Evolutionary conservation across 139 green algal genomes (phyloP), one percentile per base, ranked within the genome.

Genomic region (Asterochloris erici): DNA sequence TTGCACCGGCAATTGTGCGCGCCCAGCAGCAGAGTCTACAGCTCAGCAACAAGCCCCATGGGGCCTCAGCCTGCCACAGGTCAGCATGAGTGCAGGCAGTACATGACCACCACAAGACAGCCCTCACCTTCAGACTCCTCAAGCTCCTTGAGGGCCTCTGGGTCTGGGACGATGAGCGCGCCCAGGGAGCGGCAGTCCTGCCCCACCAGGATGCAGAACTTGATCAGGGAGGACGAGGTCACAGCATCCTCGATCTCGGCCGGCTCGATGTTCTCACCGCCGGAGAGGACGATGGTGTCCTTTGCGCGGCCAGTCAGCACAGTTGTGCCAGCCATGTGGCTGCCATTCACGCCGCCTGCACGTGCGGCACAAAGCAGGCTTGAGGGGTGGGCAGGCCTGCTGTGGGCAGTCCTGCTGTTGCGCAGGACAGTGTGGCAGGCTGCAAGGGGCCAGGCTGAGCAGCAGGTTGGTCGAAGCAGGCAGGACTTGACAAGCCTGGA

Each of bases 181-280:
- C 93, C 93, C 61, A 96, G 78, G 12, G 70, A 70, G 15, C 89
- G 78, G 68, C 87, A 74, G 84, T 85, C 87, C 63, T 91, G 86
- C 19, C 96, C 96, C n/a, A 97, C 71, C 63, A 98, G 75, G 68
- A 98, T 90, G 24, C 90, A 88, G 81, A 97, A 93, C 85, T 91
- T 90, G 83, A 97, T 90, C 29, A 93, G 82, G 12, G 85, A 81
- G 27, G 77, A 90, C 38, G 70, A 81, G 63, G 87, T 85, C 61
- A 94, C 83, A 0, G 90, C 92, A 77, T 96, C 95, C 91, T 98
- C 96, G 10, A 98, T 89, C 0, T 92, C 90, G 81, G 91, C 84
- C 16, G 96, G 96, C 87, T 98, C 95, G 29, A 98, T 91, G 85
- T 98, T 98, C 88, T 98, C 95, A 73, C 96, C 96, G 54, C 79